phyloP scores from a whole-genome alignment of 495 filamentous ascomycete genomes.

The Aeminium ludgeri region DNA sequence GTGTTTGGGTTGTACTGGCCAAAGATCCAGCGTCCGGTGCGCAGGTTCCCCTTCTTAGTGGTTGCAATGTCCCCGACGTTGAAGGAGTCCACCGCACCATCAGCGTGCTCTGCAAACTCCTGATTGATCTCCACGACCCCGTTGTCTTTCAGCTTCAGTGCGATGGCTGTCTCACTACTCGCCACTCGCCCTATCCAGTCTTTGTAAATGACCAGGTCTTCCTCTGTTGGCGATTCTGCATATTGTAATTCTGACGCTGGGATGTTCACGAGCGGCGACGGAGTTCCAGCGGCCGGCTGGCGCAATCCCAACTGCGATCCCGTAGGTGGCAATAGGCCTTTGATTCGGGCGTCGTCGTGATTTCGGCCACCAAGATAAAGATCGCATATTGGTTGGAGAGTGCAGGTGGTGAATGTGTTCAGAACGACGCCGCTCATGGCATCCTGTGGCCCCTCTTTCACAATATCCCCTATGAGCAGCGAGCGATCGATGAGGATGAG shows the following conservation, averaged over 20 bases:
- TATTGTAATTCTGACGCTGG: conserved; percentile 7
- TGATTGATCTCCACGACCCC: conserved; percentile 25
- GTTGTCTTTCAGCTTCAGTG: conserved; percentile 21
- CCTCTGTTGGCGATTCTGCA: conserved; percentile 5
- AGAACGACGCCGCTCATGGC: conserved; percentile 29
- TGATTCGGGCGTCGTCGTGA: not conserved
- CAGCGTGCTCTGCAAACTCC: conserved; percentile 16
- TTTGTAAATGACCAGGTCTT: conserved; percentile 24
- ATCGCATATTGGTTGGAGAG: conserved; percentile 13
- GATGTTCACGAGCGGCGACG: conserved; percentile 2
- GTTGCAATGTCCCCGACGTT: conserved; percentile 31
- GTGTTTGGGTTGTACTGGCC: conserved; percentile 32
- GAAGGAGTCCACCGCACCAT: conserved; percentile 9
- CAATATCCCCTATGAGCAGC: conserved; percentile 26
- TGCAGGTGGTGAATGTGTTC: conserved; percentile 17
- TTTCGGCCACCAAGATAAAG: not conserved
- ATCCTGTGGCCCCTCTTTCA: conserved; percentile 21
- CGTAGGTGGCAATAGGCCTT: conserved; percentile 3
- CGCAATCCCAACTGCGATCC: not conserved
- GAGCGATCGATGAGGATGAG: conserved; percentile 23
- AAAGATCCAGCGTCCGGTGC: conserved; percentile 32
- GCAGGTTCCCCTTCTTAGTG: conserved; percentile 35
- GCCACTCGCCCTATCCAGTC: conserved; percentile 25
- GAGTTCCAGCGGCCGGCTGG: not conserved
- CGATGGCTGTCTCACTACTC: conserved; percentile 16